Conservation (phyloP, 2,329 filamentous ascomycete species). For the Scedosporium boydii region DNA sequence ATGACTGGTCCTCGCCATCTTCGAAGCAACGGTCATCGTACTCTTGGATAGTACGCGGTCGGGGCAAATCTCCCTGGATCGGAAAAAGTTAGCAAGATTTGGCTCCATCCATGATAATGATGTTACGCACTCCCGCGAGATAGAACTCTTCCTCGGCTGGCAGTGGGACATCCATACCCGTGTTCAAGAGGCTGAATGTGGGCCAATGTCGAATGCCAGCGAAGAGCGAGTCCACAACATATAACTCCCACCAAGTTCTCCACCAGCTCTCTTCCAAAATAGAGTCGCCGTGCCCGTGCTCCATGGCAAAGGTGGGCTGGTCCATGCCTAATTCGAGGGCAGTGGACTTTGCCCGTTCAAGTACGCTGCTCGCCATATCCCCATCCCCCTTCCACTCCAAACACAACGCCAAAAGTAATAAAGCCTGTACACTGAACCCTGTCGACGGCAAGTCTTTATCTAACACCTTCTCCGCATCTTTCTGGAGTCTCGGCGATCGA, state of each 20-base stretch:
- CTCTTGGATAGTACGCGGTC: constrained; percentile 58
- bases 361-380: constrained; percentile 55
- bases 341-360: constrained; percentile 58
- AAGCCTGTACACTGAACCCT: constrained; percentile 63
- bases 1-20: constrained; percentile 52
- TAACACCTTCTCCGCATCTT: constrained; percentile 24
- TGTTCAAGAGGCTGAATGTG: constrained; percentile 57
- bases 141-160: constrained; percentile 77
- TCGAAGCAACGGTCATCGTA: constrained; percentile 68
- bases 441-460: not conserved
- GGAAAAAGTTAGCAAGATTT: not conserved
- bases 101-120: too few species aligned
- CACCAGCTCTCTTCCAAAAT: constrained; percentile 75
- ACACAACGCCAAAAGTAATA: constrained; percentile 67
- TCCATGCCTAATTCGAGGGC: constrained; percentile 72
- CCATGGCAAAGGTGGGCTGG: constrained; percentile 53
- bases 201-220: constrained; percentile 68
- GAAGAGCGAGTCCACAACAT: constrained; percentile 75
- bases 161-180: constrained; percentile 58
- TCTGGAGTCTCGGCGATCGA: constrained; percentile 24
- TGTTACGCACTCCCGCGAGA: constrained; percentile 39
- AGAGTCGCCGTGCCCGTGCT: constrained; percentile 53
- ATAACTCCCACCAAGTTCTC: constrained; percentile 83
- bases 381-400: constrained; percentile 70
- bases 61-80: constrained; percentile 39